phyloP scores from a whole-genome alignment of 805 yeast species.

The Nakazawaea laoshanensis region DNA sequence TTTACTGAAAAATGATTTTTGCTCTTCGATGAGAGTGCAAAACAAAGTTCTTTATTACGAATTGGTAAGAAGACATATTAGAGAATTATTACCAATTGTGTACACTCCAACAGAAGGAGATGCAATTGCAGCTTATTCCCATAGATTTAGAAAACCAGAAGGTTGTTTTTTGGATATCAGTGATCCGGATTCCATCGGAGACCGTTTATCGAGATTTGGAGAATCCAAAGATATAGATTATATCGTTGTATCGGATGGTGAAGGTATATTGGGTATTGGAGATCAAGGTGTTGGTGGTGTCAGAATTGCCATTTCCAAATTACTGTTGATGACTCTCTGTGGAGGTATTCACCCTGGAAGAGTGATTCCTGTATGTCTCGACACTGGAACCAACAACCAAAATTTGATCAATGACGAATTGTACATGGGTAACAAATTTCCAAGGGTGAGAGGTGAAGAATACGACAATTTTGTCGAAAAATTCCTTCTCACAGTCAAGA shows the following conservation, averaged over 20 bases:
- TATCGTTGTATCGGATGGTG: constrained; percentile 94
- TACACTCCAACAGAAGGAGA: constrained; percentile 93
- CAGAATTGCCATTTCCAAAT: constrained; percentile 85
- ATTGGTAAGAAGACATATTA: constrained; percentile 76
- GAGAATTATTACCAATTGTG: constrained; percentile 79
- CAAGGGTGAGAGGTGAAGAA: constrained; percentile 78
- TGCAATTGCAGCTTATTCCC: constrained; percentile 88
- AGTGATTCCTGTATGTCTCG: constrained; percentile 83
- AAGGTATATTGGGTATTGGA: constrained; percentile 95
- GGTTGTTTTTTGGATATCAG: constrained; percentile 89
- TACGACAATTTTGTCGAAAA: constrained; percentile 81
- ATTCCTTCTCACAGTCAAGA: constrained; percentile 64
- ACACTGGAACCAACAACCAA: constrained; percentile 90
- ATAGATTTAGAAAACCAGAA: constrained; percentile 89
- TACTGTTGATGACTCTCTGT: constrained; percentile 94
- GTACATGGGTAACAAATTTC: constrained; percentile 86
- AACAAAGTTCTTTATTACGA: constrained; percentile 88
- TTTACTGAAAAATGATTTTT: constrained; percentile 85
- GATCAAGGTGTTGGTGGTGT: constrained; percentile 98
- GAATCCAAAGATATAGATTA: constrained; percentile 88
- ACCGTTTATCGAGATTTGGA: constrained; percentile 71
- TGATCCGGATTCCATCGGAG: constrained; percentile 71
- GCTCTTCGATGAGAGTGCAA: constrained; percentile 85
- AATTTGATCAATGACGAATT: constrained; percentile 72
- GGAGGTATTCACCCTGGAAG: constrained; percentile 96